These are phyloP conservation scores for Maudiozyma bulderi DNA, from an alignment of 805 yeast genomes.

Conservation along the genomic window DNA sequence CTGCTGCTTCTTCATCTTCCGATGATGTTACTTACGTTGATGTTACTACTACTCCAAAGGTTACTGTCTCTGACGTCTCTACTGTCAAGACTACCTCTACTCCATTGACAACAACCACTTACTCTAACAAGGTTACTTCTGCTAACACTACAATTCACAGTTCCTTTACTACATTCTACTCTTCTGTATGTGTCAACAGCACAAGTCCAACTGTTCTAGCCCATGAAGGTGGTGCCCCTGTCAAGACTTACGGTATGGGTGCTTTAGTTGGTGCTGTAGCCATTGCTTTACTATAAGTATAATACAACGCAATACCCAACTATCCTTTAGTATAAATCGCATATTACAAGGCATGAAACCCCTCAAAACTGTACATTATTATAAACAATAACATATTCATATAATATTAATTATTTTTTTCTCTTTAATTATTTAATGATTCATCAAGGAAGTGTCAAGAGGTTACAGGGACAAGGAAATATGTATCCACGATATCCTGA, in stretches of 20 bases:
- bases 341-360: no score
- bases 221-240: conserved; percentile 4
- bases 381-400: no score
- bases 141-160: not conserved
- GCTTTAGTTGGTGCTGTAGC: conserved; percentile 7
- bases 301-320: not conserved
- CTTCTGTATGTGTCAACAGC: conserved; percentile 1
- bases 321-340: no score
- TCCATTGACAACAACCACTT: conserved; percentile 13
- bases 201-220: conserved; percentile 4
- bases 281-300: conserved; percentile 5
- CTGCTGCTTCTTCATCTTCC: conserved; percentile 9
- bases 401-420: no score
- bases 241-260: conserved; percentile 8
- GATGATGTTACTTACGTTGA: conserved; percentile 37
- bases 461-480: no score
- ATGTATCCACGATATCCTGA: no score
- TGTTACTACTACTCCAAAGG: conserved; percentile 42
- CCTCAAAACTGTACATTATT: no score
- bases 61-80: conserved; percentile 38
- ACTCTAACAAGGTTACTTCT: conserved; percentile 4
- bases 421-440: no score
- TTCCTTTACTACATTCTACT: conserved; percentile 4
- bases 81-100: conserved; percentile 32
- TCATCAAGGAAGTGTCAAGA: no score